Evolutionary conservation across 805 yeast genomes (phyloP).

Genomic region (Saccharomycopsis olivae): DNA sequence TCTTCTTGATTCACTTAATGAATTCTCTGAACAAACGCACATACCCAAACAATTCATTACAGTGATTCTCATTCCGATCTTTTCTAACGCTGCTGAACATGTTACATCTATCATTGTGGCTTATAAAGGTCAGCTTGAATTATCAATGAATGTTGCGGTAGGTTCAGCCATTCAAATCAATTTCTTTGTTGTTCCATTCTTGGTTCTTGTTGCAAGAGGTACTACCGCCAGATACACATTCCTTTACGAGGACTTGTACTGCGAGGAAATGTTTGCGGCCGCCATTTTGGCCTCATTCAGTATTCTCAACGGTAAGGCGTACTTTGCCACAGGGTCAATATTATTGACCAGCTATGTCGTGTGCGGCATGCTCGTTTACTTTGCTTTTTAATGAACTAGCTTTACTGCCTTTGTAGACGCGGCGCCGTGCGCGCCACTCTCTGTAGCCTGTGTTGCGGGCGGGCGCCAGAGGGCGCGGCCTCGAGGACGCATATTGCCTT

Average conservation of each 20-base stretch:
- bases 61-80: constrained; percentile 16
- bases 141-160: constrained; percentile 15
- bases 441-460: no score
- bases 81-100: constrained; percentile 17
- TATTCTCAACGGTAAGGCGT: constrained; percentile 14
- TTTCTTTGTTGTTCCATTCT: constrained; percentile 15
- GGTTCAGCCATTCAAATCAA: constrained; percentile 18
- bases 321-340: constrained; percentile 12
- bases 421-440: no score
- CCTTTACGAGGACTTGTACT: constrained; percentile 10
- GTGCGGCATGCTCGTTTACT: neutral
- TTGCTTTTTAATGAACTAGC: no score
- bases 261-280: constrained; percentile 10
- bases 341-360: constrained; percentile 6
- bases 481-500: no score
- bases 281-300: constrained; percentile 12
- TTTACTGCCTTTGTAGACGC: no score
- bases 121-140: constrained; percentile 16
- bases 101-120: constrained; percentile 17
- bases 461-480: no score
- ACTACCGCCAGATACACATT: constrained; percentile 12
- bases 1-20: constrained; percentile 13
- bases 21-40: constrained; percentile 10
- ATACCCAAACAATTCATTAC: constrained; percentile 16
- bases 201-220: constrained; percentile 14